Base-by-base conservation (phyloP, 140 eudicot species). In the Flaveria floridana region DNA sequence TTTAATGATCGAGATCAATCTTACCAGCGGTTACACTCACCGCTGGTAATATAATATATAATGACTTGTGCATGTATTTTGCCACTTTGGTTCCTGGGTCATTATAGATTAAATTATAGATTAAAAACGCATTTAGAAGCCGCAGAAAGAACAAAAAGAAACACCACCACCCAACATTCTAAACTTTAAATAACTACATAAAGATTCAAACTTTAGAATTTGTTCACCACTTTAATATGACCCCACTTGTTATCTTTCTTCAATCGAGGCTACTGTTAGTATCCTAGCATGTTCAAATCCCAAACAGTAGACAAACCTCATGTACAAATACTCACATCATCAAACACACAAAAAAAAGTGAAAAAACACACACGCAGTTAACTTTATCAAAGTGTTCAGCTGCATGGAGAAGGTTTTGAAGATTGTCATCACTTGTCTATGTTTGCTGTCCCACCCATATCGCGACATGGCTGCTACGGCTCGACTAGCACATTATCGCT, bases 121-220 rank as follows among this genome's bases (percentile, higher is more conserved):
- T 80, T 46, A 67, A 66, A 10, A 61, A 59, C 68, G n/a, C 72
- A 75, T 71, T n/a, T 53, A 65, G 78, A 77, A 82, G 71, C 70
- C 72, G 79, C 85, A 77, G 82, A 84, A 84, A 81, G 85, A 78
- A 78, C 79, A 84, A 84, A 84, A 84, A 81, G 83, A 74, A 77
- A 80, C 73, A 41, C 71, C 21, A 28, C 77, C 53, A 79, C 76
- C 75, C n/a, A 73, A 80, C 83, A 65, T 69, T 64, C 78, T 78
- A 42, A 65, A 81, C 69, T 57, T 63, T 72, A 72, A 63, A 73
- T 77, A 19, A 56, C 61, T 37, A 77, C 47, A 64, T 6, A 78
- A 62, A 69, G 78, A 71, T 76, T 72, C 65, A 44, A 70, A 71
- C 82, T 82, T 82, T 72, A 82, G 82, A 71, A 68, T 64, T 44